Conservation (phyloP, 345 rosid genomes). For the Euphorbia lathyris region DNA sequence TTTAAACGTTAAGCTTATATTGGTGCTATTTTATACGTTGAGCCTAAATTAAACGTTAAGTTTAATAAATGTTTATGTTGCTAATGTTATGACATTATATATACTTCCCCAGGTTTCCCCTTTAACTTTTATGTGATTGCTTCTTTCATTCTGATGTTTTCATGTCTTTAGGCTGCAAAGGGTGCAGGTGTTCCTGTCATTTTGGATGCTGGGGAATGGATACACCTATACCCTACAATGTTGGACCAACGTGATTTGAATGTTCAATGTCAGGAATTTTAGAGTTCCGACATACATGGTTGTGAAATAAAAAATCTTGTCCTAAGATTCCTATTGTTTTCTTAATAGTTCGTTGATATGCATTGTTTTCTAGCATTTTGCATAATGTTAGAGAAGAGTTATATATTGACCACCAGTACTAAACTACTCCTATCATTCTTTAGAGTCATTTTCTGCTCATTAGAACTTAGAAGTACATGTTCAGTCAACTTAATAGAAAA, state of each 20-base stretch:
- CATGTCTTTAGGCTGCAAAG: slow-evolving; percentile 67
- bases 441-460: neutral
- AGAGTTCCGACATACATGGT: neutral
- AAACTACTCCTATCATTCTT: neutral
- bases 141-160: slow-evolving; percentile 13
- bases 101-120: neutral
- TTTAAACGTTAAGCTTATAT: too few relatives aligned
- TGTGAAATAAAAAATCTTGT: neutral
- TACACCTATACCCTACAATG: slow-evolving; percentile 65
- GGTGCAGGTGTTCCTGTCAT: slow-evolving; percentile 77
- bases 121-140: neutral
- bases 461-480: neutral
- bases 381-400: too few relatives aligned
- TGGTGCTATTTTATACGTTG: too few relatives aligned
- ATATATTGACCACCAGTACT: too few relatives aligned
- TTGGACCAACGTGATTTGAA: too few relatives aligned
- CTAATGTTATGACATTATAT: neutral
- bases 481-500: neutral
- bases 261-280: too few relatives aligned
- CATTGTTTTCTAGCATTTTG: neutral
- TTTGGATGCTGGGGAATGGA: slow-evolving; percentile 99
- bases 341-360: neutral
- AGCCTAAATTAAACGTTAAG: too few relatives aligned
- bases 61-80: neutral
- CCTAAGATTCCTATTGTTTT: slow-evolving; percentile 3